Conservation (phyloP, 306 rosid genomes). For the Adenanthera pavonina region DNA sequence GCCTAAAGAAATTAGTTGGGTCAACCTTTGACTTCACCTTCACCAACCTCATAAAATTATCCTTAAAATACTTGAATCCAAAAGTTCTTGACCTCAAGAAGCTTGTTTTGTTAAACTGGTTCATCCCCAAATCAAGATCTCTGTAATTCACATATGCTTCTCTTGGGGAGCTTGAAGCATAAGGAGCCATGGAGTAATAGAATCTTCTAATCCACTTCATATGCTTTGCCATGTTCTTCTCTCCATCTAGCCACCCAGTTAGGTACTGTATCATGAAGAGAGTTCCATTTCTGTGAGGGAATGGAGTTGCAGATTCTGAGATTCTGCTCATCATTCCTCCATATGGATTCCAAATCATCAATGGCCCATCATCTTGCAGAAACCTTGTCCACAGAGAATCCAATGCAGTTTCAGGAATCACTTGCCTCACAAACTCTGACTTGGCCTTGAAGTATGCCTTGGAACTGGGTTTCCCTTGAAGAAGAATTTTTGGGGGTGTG, state of each 20-base stretch:
- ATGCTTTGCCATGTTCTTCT: conserved; percentile 49
- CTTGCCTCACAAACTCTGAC: conserved; percentile 64
- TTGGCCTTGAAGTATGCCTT: conserved; percentile 61
- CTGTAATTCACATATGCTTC: conserved; percentile 56
- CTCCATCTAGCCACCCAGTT: conserved; percentile 50
- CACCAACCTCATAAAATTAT: conserved; percentile 47
- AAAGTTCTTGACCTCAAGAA: conserved; percentile 33
- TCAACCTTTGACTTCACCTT: conserved; percentile 53
- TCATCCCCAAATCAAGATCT: conserved; percentile 59
- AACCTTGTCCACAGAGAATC: conserved; percentile 51
- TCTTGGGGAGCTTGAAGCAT: conserved; percentile 53
- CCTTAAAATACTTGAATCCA: conserved; percentile 53
- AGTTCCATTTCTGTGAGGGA: conserved; percentile 67
- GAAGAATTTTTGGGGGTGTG: conserved; percentile 50
- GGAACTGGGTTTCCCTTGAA: conserved; percentile 38
- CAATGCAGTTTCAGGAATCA: conserved; percentile 49
- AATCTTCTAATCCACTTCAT: conserved; percentile 48
- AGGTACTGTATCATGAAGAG: conserved; percentile 48
- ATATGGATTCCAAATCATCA: conserved; percentile 57
- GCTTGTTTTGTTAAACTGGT: conserved; percentile 36
- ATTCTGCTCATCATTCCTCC: conserved; percentile 68
- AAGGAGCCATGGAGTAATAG: conserved; percentile 45
- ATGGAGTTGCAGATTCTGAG: conserved; percentile 59
- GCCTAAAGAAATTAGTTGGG: conserved; percentile 58
- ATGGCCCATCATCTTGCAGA: conserved; percentile 38